Conservation (phyloP, 1,139 yeast genomes). For the Zygoascus sp. region DNA sequence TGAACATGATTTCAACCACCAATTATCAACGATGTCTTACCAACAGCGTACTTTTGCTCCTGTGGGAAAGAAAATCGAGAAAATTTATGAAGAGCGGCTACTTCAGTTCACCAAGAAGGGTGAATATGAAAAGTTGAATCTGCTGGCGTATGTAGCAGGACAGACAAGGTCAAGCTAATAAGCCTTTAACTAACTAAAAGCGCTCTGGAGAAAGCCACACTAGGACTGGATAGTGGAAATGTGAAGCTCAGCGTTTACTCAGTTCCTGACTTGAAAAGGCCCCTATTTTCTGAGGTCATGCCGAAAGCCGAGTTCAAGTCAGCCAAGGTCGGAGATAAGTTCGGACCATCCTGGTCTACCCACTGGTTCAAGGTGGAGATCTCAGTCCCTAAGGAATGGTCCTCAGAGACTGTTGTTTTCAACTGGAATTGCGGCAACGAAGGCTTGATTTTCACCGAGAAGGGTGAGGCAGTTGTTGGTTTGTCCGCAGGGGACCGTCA, state of each 20-base stretch:
- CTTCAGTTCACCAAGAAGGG: conserved; percentile 74
- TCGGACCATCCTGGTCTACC: conserved; percentile 95
- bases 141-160: conserved; percentile 51
- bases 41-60: conserved; percentile 39
- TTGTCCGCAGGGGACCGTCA: conserved; percentile 85
- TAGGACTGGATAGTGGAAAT: conserved; percentile 30
- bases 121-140: conserved; percentile 59
- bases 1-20: neutral
- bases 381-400: conserved; percentile 49
- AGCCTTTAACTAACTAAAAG: neutral
- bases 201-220: conserved; percentile 3
- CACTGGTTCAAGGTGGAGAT: conserved; percentile 81
- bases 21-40: conserved; percentile 6
- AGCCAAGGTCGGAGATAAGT: conserved; percentile 63
- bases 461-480: conserved; percentile 74
- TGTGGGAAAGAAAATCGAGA: conserved; percentile 76
- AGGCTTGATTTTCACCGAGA: conserved; percentile 66
- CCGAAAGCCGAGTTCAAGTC: conserved; percentile 49
- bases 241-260: conserved; percentile 53
- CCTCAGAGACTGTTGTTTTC: conserved; percentile 42
- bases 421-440: conserved; percentile 89
- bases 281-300: conserved; percentile 68
- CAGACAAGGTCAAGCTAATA: too few species aligned
- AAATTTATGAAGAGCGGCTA: conserved; percentile 69
- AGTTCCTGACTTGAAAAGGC: conserved; percentile 68